phyloP scores from a whole-genome alignment of 192 early-diverging fungal species.

The Gryganskiella cystojenkinii region DNA sequence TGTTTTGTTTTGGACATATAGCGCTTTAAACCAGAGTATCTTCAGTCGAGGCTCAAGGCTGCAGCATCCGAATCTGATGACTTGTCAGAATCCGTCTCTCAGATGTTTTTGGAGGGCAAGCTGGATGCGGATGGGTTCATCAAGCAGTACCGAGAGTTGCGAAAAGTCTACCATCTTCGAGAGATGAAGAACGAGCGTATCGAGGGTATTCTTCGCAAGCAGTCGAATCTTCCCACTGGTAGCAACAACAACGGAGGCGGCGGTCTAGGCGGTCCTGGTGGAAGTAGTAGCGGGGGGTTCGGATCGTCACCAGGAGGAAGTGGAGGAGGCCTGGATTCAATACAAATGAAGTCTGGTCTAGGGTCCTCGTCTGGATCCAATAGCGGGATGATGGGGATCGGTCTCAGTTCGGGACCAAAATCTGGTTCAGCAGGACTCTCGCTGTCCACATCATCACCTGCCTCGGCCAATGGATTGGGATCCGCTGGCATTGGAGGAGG shows the following conservation, averaged over 20 bases:
- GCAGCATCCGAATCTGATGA: conserved; percentile 63
- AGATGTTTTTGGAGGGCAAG: conserved; percentile 64
- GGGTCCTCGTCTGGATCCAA: background rate
- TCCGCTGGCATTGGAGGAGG: background rate
- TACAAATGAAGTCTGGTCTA: background rate
- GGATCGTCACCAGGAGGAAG: background rate
- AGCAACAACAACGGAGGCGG: background rate
- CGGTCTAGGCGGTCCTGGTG: conserved; percentile 4
- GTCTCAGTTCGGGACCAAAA: no score
- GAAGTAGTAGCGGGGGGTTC: background rate
- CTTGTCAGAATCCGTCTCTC: conserved; percentile 62
- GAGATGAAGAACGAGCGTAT: conserved; percentile 58
- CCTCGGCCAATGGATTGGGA: background rate
- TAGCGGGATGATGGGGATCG: background rate
- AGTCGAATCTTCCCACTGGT: background rate
- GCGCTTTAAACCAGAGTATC: conserved; percentile 58
- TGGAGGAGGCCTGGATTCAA: background rate
- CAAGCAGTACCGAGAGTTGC: conserved; percentile 59
- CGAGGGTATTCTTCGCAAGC: conserved; percentile 38
- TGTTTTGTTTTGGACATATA: no score
- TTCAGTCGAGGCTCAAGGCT: conserved; percentile 57
- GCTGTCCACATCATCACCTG: background rate
- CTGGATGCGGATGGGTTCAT: conserved; percentile 61
- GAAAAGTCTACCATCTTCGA: conserved; percentile 67
- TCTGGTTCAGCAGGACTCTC: no score